These are phyloP conservation scores for Ophiocordyceps camponoti-saundersi DNA, from an alignment of 2,329 filamentous ascomycete species.

Conservation along the genomic window DNA sequence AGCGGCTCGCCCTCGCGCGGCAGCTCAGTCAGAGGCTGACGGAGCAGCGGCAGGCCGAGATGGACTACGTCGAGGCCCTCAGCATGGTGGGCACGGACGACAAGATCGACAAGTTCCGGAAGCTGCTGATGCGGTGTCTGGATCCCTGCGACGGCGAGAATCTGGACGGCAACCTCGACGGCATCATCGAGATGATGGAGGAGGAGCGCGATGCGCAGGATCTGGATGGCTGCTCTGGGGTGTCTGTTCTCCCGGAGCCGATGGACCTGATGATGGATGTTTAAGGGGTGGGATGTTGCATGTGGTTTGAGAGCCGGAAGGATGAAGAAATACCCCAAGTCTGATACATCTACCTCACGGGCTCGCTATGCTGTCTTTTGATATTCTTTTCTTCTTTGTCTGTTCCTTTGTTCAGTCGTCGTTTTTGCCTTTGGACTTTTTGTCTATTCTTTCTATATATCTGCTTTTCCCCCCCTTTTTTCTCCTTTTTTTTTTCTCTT, in stretches of 20 bases:
- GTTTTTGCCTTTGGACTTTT: neutral
- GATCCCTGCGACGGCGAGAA: conserved; percentile 50
- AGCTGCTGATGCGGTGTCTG: conserved; percentile 50
- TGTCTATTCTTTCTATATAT: neutral
- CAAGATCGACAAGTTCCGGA: conserved; percentile 57
- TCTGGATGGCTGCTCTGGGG: conserved; percentile 12
- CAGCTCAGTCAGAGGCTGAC: conserved; percentile 38
- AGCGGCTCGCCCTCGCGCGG: conserved; percentile 39
- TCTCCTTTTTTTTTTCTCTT: neutral
- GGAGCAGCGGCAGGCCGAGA: conserved; percentile 45
- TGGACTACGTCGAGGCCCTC: conserved; percentile 51
- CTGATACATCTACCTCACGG: too few relatives aligned
- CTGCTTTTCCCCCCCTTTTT: too few relatives aligned
- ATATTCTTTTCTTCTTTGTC: neutral
- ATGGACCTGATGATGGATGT: conserved; percentile 10
- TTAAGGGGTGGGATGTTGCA: neutral
- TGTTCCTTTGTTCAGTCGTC: neutral
- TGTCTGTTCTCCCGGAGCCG: conserved; percentile 10
- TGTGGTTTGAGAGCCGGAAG: too few relatives aligned
- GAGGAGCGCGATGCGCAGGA: conserved; percentile 35
- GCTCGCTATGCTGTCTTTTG: too few relatives aligned
- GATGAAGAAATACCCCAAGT: too few relatives aligned
- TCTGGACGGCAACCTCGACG: conserved; percentile 47
- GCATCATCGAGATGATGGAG: conserved; percentile 45
- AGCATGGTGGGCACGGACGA: conserved; percentile 54